These are phyloP conservation scores for Phytophthora pseudosyringae DNA, from an alignment of 352 stramenopile genomes.

Conservation along the genomic window DNA sequence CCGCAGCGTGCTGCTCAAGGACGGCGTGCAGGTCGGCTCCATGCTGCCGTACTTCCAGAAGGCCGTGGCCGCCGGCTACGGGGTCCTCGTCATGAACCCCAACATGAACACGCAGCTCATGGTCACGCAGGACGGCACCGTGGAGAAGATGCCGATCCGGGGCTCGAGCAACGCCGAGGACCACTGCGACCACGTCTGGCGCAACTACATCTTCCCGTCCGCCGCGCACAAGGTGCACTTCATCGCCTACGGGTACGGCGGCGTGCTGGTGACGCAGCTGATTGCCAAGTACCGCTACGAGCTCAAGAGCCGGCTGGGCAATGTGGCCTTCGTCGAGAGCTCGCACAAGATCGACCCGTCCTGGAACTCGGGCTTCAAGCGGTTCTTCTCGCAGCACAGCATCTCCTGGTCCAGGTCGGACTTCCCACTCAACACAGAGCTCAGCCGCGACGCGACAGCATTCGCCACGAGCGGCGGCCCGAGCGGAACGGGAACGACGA, in stretches of 20 bases:
- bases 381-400: conserved; percentile 83
- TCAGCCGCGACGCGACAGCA: conserved; percentile 42
- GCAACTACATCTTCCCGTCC: conserved; percentile 86
- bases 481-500: conserved; percentile 18
- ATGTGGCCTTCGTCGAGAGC: conserved; percentile 91
- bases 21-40: conserved; percentile 88
- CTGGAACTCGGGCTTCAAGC: conserved; percentile 77
- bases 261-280: conserved; percentile 77
- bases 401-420: conserved; percentile 80
- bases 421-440: conserved; percentile 68
- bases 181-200: conserved; percentile 89
- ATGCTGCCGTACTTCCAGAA: conserved; percentile 91
- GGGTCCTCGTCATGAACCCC: conserved; percentile 89
- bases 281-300: conserved; percentile 84
- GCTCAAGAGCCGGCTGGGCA: conserved; percentile 81
- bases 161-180: conserved; percentile 87
- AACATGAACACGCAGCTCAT: conserved; percentile 92
- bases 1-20: conserved; percentile 79
- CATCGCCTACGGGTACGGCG: conserved; percentile 88
- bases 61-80: conserved; percentile 76
- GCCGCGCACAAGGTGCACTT: conserved; percentile 89
- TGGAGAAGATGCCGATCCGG: conserved; percentile 84
- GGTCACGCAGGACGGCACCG: conserved; percentile 53
- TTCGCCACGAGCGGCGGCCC: conserved; percentile 21
- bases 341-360: conserved; percentile 77